A percentile compares a stretch with the other conserved stretches of the same genome.
Conservation (phyloP, 192 early-diverging fungal species). For the Tieghemiomyces parasiticus region DNA sequence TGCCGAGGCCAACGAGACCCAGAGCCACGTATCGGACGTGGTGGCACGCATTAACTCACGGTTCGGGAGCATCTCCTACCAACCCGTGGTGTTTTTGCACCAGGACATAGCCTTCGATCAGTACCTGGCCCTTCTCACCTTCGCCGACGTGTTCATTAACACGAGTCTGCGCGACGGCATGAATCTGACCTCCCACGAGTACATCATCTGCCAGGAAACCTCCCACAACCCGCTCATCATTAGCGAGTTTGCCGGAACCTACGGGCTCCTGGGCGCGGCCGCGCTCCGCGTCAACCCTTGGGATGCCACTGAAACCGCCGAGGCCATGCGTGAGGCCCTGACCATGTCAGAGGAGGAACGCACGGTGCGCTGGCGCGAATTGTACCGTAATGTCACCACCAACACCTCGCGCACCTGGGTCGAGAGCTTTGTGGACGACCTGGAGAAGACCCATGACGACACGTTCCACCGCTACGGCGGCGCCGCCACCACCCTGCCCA, state of each 20-base stretch:
- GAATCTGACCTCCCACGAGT: conserved; percentile 94
- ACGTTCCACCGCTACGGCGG: conserved; percentile 30
- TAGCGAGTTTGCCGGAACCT: conserved; percentile 91
- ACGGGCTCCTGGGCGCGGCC: conserved; percentile 25
- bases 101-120: conserved; percentile 85
- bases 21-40: conserved; percentile 75
- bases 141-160: conserved; percentile 89
- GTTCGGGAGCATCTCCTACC: conserved; percentile 81
- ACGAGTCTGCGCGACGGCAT: conserved; percentile 91
- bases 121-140: conserved; percentile 75
- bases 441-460: conserved; percentile 34
- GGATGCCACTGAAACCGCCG: conserved; percentile 77
- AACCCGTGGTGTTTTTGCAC: conserved; percentile 80
- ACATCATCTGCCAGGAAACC: conserved; percentile 79
- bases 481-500: too few species aligned
- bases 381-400: conserved; percentile 46
- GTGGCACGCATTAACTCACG: conserved; percentile 84
- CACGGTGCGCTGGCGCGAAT: conserved; percentile 50
- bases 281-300: conserved; percentile 88
- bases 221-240: conserved; percentile 78
- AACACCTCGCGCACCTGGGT: conserved; percentile 61
- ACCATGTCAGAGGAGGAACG: conserved; percentile 65
- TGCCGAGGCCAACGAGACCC: conserved; percentile 76
- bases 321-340: conserved; percentile 81
- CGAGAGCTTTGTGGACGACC: conserved; percentile 35